Conservation (phyloP, 1,284 basidiomycete species). For the Austroboletus olivaceoglutinosus region DNA sequence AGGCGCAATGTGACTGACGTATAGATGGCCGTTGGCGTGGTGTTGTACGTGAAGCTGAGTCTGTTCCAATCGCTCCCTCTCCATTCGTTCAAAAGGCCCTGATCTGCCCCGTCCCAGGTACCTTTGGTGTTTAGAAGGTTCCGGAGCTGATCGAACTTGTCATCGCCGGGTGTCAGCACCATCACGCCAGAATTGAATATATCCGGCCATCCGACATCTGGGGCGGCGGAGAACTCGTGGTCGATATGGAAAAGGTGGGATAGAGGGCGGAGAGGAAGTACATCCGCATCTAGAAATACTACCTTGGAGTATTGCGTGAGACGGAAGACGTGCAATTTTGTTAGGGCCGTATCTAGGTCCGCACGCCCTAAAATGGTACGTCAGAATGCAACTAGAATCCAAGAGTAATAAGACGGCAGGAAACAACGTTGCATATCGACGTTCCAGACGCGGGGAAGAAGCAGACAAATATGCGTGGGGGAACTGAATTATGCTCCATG, state of each 20-base stretch:
- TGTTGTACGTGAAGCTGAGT: slow-evolving; percentile 95
- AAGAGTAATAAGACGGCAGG: slow-evolving; percentile 15
- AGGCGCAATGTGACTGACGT: slow-evolving; percentile 59
- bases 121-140: slow-evolving; percentile 72
- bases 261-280: slow-evolving; percentile 84
- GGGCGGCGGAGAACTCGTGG: slow-evolving; percentile 82
- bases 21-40: slow-evolving; percentile 96
- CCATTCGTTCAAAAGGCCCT: slow-evolving; percentile 95
- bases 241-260: slow-evolving; percentile 83
- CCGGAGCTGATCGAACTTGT: slow-evolving; percentile 77
- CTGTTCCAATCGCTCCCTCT: slow-evolving; percentile 85
- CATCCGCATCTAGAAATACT: slow-evolving; percentile 95
- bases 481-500: slow-evolving; percentile 7
- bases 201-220: slow-evolving; percentile 98
- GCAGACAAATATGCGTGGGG: slow-evolving; percentile 5
- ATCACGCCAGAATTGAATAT: slow-evolving; percentile 98
- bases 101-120: slow-evolving; percentile 96
- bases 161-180: slow-evolving; percentile 78
- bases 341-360: slow-evolving; percentile 89
- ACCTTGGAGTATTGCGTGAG: slow-evolving; percentile 85
- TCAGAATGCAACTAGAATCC: slow-evolving; percentile 18
- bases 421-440: slow-evolving; percentile 20
- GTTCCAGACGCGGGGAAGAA: slow-evolving; percentile 5
- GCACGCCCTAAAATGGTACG: slow-evolving; percentile 67
- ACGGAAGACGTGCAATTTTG: slow-evolving; percentile 94